A percentile compares a stretch with the other conserved stretches of the same genome.
Evolutionary conservation across 73 alveolate genomes (phyloP).

Genomic region (Tetrahymena malaccensis): DNA sequence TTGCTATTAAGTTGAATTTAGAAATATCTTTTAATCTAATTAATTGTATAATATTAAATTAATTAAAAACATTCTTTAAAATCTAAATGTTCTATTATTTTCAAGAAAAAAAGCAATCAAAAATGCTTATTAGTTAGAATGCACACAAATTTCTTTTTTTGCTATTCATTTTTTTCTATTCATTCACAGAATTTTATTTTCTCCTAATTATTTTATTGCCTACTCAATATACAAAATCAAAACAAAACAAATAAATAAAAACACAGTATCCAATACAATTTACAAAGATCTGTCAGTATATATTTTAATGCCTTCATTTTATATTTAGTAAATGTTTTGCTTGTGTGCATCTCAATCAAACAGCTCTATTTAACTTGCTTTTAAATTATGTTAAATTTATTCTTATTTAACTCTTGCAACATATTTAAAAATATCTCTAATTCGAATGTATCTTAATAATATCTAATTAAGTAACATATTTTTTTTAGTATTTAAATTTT

Average conservation of each 20-base stretch:
- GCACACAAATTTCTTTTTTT: not conserved
- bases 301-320: not conserved
- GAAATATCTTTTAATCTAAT: not conserved
- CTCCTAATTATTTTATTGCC: not conserved
- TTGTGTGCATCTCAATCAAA: not conserved
- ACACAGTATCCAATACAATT: not conserved
- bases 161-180: not conserved
- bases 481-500: too few species aligned
- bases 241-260: not conserved
- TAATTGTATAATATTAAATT: not conserved
- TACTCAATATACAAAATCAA: not conserved
- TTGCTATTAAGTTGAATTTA: not conserved
- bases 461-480: too few species aligned
- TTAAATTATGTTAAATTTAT: not conserved
- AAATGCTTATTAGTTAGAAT: not conserved
- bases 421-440: too few species aligned
- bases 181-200: not conserved
- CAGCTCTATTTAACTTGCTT: not conserved
- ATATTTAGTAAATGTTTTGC: too few species aligned
- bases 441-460: too few species aligned
- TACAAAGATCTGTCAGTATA: not conserved
- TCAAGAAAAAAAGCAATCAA: not conserved
- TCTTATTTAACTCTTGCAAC: too few species aligned
- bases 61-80: not conserved
- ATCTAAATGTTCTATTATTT: not conserved